Base-by-base conservation (phyloP, 1,284 basidiomycete genomes). In the Vanrija sp. region DNA sequence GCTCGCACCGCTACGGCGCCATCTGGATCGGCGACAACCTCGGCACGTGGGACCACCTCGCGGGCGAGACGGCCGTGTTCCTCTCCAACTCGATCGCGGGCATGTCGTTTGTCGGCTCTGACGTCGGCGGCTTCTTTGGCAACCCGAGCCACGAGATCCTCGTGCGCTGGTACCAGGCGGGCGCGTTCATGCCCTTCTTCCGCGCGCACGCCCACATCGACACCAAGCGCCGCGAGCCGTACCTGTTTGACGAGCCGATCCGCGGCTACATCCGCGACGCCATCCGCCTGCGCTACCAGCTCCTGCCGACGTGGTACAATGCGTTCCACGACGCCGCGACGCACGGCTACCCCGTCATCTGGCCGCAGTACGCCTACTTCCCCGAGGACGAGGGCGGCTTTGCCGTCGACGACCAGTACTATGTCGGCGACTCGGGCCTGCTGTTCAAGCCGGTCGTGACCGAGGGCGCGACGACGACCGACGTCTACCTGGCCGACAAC, bases 21-120 rank as follows among this genome's bases (percentile, higher is more conserved):
- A 90, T 96, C 81, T 99, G 96, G 95, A 98, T 94, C 3, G 96
- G 96, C 15, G 96, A 99, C 76, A 98, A 98, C 73, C 79, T 97
- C 41, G 92, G 95, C 27, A 92, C 89, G 0, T 98, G 96, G 96
- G 72, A 94, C 57, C 96, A 98, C 69, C 90, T 99, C 82, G 85
- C 85, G 2, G 89, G 91, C 27, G 91, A 92, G 42, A 82, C 96
- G 53, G 89, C 95, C 67, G 98, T 98, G 88, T 86, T 95, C 10
- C 80, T 98, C 38, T 83, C 90, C 14, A 89, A 92, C 73, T 85
- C 85, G 51, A 85, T 99, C 46, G 91, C 85, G n/a, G 96, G 96
- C 23, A 90, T 98, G 84, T 83, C 85, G 43, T 98, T 96, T 73
- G 82, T 85, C 47, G 96, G 96, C 60, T 90, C 95, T 54, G 95